Base-by-base conservation (phyloP, 148 eudicot species). In the Cornus kousa region DNA sequence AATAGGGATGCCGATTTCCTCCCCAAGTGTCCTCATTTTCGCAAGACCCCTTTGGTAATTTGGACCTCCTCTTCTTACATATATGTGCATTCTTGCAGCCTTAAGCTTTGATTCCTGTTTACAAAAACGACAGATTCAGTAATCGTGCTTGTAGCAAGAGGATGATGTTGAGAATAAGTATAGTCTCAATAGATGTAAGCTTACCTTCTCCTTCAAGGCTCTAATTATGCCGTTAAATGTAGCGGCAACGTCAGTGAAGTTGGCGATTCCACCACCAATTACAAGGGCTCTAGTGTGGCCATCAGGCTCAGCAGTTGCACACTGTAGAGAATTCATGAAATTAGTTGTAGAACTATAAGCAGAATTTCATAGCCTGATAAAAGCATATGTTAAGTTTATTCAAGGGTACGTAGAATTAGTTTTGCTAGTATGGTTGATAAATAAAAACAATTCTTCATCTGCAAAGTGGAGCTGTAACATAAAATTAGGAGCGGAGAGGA, bases 211-310 rank as follows among this genome's bases (percentile, higher is more conserved):
- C 76, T 85, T 89, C 78, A 89, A 69, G 48, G 91, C 91, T 71
- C 91, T 85, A 55, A 89, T 89, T 35, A 89, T 89, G 79, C 91
- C 91, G 64, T 77, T 96, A 83, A 96, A 96, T 68, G 99, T 96
- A 37, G 99, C 92, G 62, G 98, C 99, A 78, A 96, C 99, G 77
- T 96, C 99, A 31, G 99, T 96, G 67, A 96, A 96, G 84, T 96
- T 96, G 23, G 99, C 98, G n/a, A 96, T 96, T 74, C 99, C 99
- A 59, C 99, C 98, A 79, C 99, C 99, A 53, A 96, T 83, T n/a
- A 96, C 94, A 37, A 96, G 99, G 82, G 99, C 99, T 78, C 99
- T 84, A 78, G 82, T 87, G 13, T 80, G 90, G 19, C 98, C 98
- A 83, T 96, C 98, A 60, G 99, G 99, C 62, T 96, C 83, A 33